Base-by-base conservation (phyloP, 768 basidiomycete genomes). In the Exidia glandulosa region DNA sequence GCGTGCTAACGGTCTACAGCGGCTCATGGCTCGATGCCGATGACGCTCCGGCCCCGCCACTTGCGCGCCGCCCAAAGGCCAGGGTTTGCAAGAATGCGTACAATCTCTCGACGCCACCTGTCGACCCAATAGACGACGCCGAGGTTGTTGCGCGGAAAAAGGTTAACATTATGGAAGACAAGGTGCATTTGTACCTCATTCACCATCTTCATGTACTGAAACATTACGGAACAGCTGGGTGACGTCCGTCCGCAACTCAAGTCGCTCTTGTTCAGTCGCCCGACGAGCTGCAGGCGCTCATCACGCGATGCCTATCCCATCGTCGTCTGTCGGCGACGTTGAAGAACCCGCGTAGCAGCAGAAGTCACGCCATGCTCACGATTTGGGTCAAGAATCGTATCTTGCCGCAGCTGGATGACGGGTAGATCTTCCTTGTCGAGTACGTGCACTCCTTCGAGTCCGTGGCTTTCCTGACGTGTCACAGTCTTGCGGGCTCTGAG, bases 391-490 rank as follows among this genome's bases (percentile, higher is more conserved):
- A 67, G 63, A 74, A 73, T 59, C 71, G 63, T 27, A 61, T 70
- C n/a, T 61, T 73, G 12, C 72, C 71, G 5, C 69, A 70, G 36
- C 69, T 68, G 0, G 71, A 73, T 25, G 72, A 73, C 36, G 72
- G 73, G 2, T 66, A 72, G 62, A 63, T 73, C 3, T 68, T 73
- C 33, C 67, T 74, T 6, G 73, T 73, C 55, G 73, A 74, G 73
- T 74, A 56, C 33, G 72, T 62, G 2, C 32, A 16, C 30, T 29
- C 14, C 2, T 6, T 25, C 7, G 32, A 16, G 30, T 12, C 9
- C 19, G 9, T 23, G 57, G 32, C 41, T 16, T 32, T 47, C 30
- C 54, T 25, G 32, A 31, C 23, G 16, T 5, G 5, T 7, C 23
- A 56, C 32, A 74, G 73, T 62, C 62, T 74, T 27, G 72, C 72